Evolutionary conservation across 1,284 basidiomycete genomes (phyloP).

Genomic region (Boletellus sp.): DNA sequence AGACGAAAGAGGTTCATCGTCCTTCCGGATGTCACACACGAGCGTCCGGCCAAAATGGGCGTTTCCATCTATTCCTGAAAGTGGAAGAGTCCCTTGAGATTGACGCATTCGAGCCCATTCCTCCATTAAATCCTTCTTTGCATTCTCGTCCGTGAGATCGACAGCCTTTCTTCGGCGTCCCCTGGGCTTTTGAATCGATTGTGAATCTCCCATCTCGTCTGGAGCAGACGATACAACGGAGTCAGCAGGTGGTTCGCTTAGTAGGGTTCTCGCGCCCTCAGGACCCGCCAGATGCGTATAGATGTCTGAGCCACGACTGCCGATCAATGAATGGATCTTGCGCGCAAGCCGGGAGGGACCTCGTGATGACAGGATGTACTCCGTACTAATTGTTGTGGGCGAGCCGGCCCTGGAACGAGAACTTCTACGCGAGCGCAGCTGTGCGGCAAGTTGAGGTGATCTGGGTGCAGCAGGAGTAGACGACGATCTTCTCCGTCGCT

Average conservation of each 20-base stretch:
- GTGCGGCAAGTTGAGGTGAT: slow-evolving; percentile 10
- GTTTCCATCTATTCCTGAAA: slow-evolving; percentile 9
- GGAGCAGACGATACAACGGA: slow-evolving; percentile 6
- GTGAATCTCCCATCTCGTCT: slow-evolving; percentile 1
- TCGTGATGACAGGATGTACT: slow-evolving; percentile 11
- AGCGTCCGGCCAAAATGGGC: neutral
- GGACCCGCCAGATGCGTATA: slow-evolving; percentile 28
- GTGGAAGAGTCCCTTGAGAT: slow-evolving; percentile 23
- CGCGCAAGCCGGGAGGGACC: slow-evolving; percentile 19
- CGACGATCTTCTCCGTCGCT: slow-evolving; percentile 21
- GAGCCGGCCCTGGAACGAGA: slow-evolving; percentile 22
- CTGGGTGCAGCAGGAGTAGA: slow-evolving; percentile 17
- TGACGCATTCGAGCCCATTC: slow-evolving; percentile 31
- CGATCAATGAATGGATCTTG: slow-evolving; percentile 18
- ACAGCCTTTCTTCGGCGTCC: slow-evolving; percentile 15
- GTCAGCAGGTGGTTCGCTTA: slow-evolving; percentile 6
- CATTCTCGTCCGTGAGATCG: slow-evolving; percentile 20
- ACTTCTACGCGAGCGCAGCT: slow-evolving; percentile 8
- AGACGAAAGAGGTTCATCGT: slow-evolving; percentile 1
- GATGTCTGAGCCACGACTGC: slow-evolving; percentile 22
- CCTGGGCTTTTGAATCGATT: slow-evolving; percentile 8
- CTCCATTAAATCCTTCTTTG: slow-evolving; percentile 25
- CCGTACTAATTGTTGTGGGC: slow-evolving; percentile 4
- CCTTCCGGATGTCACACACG: neutral
- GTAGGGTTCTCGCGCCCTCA: slow-evolving; percentile 5